Evolutionary conservation across 164 flowering plant genomes (phyloP).

Genomic region (Nymphaea thermarum): DNA sequence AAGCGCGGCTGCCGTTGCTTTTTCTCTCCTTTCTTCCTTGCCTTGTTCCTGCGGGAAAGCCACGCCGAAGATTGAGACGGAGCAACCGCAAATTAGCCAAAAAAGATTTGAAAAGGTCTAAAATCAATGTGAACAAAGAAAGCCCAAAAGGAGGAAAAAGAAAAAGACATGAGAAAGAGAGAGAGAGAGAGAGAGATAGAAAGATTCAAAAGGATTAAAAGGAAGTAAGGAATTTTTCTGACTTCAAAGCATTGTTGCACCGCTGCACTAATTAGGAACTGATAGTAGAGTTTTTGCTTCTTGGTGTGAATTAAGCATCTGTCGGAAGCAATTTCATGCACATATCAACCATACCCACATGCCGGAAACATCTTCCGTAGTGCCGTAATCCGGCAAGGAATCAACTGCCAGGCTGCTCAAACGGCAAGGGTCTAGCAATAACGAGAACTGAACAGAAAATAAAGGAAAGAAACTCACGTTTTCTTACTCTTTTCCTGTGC

Average conservation of each 20-base stretch:
- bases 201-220: too few species aligned
- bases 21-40: conserved; percentile 36
- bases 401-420: background rate
- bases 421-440: background rate
- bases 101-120: too few species aligned
- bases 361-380: background rate
- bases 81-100: background rate
- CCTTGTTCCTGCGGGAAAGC: conserved; percentile 15
- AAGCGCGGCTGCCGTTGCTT: conserved; percentile 30
- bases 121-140: too few species aligned
- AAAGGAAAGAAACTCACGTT: background rate
- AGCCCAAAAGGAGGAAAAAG: too few species aligned
- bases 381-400: background rate
- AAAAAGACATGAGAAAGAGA: too few species aligned
- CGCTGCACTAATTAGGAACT: too few species aligned
- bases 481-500: background rate
- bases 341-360: background rate
- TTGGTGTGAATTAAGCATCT: too few species aligned
- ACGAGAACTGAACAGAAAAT: background rate
- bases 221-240: too few species aligned
- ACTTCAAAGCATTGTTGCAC: too few species aligned
- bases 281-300: too few species aligned
- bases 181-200: too few species aligned
- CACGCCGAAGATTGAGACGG: background rate
- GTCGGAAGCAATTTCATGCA: background rate